Evolutionary conservation across 345 rosid species (phyloP).

Genomic region (Viola odorata): DNA sequence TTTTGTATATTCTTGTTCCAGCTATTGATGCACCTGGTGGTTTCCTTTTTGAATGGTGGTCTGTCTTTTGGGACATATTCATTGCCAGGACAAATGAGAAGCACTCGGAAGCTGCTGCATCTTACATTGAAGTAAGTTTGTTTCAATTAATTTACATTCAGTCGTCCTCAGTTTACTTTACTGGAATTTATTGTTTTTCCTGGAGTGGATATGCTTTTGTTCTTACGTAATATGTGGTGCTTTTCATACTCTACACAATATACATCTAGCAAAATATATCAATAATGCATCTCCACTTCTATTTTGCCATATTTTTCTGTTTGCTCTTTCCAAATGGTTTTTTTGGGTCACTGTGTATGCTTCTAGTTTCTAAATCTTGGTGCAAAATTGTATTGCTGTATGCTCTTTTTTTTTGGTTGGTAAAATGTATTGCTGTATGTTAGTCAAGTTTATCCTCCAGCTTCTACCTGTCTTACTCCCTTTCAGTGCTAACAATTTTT

Average conservation of each 20-base stretch:
- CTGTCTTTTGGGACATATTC: slow-evolving; percentile 73
- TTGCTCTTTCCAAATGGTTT: neutral
- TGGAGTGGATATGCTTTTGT: too few species aligned
- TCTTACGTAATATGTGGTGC: too few species aligned
- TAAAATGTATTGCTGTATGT: too few species aligned
- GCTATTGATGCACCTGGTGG: slow-evolving; percentile 71
- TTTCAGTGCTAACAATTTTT: too few species aligned
- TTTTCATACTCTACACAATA: too few species aligned
- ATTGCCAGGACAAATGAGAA: slow-evolving; percentile 51
- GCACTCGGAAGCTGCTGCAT: slow-evolving; percentile 53
- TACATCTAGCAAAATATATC: too few species aligned
- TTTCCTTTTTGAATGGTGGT: slow-evolving; percentile 77
- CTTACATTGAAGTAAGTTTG: slow-evolving; percentile 45
- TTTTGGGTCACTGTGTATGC: neutral
- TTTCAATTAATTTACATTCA: neutral
- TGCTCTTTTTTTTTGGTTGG: too few species aligned
- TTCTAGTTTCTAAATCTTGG: neutral
- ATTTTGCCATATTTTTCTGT: too few species aligned
- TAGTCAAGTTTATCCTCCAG: neutral
- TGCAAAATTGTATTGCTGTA: neutral
- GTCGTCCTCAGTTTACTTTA: neutral
- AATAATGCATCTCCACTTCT: too few species aligned
- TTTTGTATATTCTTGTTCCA: slow-evolving; percentile 18
- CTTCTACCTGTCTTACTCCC: neutral
- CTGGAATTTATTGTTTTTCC: neutral